phyloP scores from a whole-genome alignment of 768 basidiomycete genomes.

The Pilatotrama ljubarskyi region DNA sequence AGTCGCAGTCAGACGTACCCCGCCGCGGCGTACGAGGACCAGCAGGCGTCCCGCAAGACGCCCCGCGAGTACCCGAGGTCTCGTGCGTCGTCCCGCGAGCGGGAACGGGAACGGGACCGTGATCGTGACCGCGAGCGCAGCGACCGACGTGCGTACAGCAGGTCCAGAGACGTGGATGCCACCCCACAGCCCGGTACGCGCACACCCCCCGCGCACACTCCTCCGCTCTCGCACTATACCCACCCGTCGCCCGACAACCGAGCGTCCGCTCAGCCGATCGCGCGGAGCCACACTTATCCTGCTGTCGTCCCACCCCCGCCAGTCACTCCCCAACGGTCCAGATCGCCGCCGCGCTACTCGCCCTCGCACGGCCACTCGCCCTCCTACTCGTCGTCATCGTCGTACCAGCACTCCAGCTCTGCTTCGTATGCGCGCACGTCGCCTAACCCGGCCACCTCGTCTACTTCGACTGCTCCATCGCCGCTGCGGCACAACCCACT shows the following conservation, averaged over 20 bases:
- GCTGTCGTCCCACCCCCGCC: neutral
- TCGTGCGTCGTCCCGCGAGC: neutral
- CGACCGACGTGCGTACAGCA: slow-evolving; percentile 1
- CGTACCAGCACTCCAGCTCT: neutral
- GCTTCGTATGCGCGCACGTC: slow-evolving; percentile 11
- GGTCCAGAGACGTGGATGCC: slow-evolving; percentile 6
- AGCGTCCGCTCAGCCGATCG: slow-evolving; percentile 12
- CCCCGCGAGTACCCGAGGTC: neutral
- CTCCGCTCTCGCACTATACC: slow-evolving; percentile 13
- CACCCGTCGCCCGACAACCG: slow-evolving; percentile 13
- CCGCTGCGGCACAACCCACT: slow-evolving; percentile 26
- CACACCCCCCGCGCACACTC: slow-evolving; percentile 13
- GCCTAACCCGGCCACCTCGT: neutral
- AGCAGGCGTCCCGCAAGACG: slow-evolving; percentile 4
- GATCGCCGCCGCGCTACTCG: slow-evolving; percentile 7
- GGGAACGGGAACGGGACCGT: no score
- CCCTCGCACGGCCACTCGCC: neutral
- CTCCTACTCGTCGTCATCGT: neutral
- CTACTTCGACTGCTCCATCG: slow-evolving; percentile 9
- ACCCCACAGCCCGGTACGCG: slow-evolving; percentile 7
- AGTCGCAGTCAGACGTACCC: slow-evolving; percentile 24
- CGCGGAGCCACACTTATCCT: slow-evolving; percentile 27
- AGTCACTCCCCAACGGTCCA: neutral
- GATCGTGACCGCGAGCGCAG: neutral
- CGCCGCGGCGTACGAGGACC: slow-evolving; percentile 1